These are phyloP conservation scores for Fagopyrum homotropicum DNA, from an alignment of 148 eudicot species.

Conservation along the genomic window DNA sequence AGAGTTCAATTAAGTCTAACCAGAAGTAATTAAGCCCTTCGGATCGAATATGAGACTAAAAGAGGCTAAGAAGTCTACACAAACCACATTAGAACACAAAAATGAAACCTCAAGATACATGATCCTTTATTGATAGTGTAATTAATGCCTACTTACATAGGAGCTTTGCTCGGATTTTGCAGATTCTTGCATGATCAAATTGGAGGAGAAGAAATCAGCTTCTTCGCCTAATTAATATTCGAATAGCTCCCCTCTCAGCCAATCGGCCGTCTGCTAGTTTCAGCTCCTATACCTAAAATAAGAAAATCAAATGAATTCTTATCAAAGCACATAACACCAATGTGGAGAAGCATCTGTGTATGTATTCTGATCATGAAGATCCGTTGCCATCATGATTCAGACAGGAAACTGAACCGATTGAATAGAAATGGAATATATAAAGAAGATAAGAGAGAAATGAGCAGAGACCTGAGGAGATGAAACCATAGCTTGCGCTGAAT, in stretches of 20 bases:
- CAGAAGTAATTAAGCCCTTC: not conserved
- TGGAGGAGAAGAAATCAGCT: not conserved
- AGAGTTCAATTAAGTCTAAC: not conserved
- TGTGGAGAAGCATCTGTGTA: not conserved
- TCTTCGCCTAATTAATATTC: not conserved
- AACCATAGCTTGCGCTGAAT: not conserved
- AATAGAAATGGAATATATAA: not conserved
- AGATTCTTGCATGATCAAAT: slow-evolving; percentile 1
- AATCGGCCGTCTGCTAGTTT: not conserved
- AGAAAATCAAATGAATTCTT: not conserved
- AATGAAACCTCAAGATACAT: not conserved
- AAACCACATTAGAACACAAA: not conserved
- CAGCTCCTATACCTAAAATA: slow-evolving; percentile 1
- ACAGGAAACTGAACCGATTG: not conserved
- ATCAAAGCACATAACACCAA: not conserved
- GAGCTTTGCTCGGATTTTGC: slow-evolving; percentile 9
- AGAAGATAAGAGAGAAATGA: not conserved
- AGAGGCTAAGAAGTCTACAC: not conserved
- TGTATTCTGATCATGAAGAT: not conserved
- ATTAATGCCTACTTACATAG: not conserved
- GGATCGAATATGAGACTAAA: not conserved
- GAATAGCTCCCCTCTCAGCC: not conserved
- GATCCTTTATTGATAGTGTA: not conserved
- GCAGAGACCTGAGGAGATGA: slow-evolving; percentile 1
- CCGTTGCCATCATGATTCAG: not conserved